These are phyloP conservation scores for Candida hungchunana DNA, from an alignment of 805 yeast species.

Conservation along the genomic window DNA sequence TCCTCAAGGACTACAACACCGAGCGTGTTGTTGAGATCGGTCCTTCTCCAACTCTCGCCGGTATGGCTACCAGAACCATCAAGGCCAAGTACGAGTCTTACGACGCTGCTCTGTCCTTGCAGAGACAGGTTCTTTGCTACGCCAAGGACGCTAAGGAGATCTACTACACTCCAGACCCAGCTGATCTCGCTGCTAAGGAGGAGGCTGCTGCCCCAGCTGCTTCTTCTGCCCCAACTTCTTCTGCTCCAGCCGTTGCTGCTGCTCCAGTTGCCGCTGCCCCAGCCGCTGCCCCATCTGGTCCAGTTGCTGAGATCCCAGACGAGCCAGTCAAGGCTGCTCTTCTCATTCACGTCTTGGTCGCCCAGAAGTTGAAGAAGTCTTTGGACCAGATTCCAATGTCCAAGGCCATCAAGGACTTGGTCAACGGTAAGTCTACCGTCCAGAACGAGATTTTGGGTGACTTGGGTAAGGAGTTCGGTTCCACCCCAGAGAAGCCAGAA, in stretches of 20 bases:
- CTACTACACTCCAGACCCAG: constrained; percentile 85
- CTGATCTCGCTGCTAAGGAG: constrained; percentile 30
- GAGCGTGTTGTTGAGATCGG: constrained; percentile 98
- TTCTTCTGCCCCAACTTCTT: constrained; percentile 43
- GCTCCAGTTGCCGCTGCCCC: constrained; percentile 57
- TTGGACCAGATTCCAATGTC: constrained; percentile 80
- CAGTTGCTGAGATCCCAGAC: constrained; percentile 82
- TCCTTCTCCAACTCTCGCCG: constrained; percentile 97
- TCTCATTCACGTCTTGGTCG: constrained; percentile 83
- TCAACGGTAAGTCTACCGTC: constrained; percentile 97
- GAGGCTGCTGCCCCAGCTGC: constrained; percentile 30
- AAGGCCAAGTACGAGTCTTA: constrained; percentile 91
- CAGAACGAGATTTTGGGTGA: constrained; percentile 99
- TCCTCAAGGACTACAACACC: constrained; percentile 87
- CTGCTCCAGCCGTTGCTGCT: constrained; percentile 54
- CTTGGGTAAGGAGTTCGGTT: constrained; percentile 95
- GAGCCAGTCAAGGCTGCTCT: constrained; percentile 84
- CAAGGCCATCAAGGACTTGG: constrained; percentile 94
- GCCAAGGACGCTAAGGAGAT: constrained; percentile 95
- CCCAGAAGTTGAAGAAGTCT: constrained; percentile 92
- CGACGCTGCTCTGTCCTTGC: constrained; percentile 85
- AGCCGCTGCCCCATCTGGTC: constrained; percentile 60
- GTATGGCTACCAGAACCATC: constrained; percentile 97
- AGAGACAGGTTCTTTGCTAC: constrained; percentile 93
- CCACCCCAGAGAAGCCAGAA: constrained; percentile 98